Base-by-base conservation (phyloP, 805 yeast genomes). In the Saccharomycopsis capsularis region DNA sequence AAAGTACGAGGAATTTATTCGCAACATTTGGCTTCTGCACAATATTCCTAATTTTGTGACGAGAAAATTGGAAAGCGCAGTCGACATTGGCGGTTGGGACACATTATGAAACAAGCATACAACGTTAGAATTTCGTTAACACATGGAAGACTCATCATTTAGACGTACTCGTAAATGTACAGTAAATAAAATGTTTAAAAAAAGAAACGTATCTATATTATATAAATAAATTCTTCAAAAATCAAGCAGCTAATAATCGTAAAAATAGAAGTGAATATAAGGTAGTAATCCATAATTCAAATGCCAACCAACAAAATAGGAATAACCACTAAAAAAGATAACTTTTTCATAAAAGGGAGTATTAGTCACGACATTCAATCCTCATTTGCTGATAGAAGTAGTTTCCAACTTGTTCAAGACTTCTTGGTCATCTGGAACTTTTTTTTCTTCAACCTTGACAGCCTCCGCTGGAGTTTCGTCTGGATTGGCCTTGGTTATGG, bases 51-150 rank as follows among this genome's bases (percentile, higher is more conserved):
- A 86, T 57, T 71, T 74, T 40, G 81, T 90, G 30, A 89, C 88
- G 1, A 71, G 98, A 54, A 80, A 81, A 55, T 71, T 91, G 15
- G 98, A 91, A 57, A 79, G 82, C 36, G 76, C 75, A 5, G 65
- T 82, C 30, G 98, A 91, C 63, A 78, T 83, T 35, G 99, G 99
- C 6, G 99, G 99, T 0, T 91, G 99, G 99, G 93, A 85, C 57
- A 85, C 93, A 1, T 67, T 85, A 53, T 87, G n/a, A n/a, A n/a
- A n/a, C n/a, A n/a, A n/a, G n/a, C n/a, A n/a, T n/a, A n/a, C n/a
- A n/a, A n/a, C n/a, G n/a, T n/a, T n/a, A n/a, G n/a, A n/a, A n/a
- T n/a, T n/a, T n/a, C n/a, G n/a, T n/a, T n/a, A n/a, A n/a, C n/a
- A n/a, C n/a, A n/a, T n/a, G n/a, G n/a, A n/a, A n/a, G n/a, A n/a